Percentiles rank a stretch among this genome's conserved stretches.
Conservation (phyloP, 495 filamentous ascomycete species). For the Acidiella bohemica region DNA sequence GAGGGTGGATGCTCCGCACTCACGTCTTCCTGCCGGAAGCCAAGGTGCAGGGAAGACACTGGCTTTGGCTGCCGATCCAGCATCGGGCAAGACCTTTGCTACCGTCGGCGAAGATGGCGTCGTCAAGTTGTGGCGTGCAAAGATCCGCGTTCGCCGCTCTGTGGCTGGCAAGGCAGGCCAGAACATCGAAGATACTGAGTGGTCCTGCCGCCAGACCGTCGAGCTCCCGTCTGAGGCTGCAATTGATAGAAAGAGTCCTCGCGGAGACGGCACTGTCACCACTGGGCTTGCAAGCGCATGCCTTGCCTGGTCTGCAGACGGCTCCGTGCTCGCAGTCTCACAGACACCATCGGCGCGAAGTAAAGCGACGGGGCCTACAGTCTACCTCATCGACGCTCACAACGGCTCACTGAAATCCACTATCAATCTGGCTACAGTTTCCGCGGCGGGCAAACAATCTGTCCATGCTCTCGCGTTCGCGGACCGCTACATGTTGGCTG, state of each 20-base stretch:
- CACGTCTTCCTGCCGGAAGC: conserved; percentile 25
- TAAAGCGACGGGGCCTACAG: conserved; percentile 30
- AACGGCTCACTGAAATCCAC: conserved; percentile 41
- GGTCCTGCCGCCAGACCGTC: conserved; percentile 54
- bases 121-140: conserved; percentile 66
- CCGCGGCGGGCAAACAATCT: too few relatives aligned
- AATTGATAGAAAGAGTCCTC: too few relatives aligned
- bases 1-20: conserved; percentile 72
- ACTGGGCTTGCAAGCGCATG: conserved; percentile 31
- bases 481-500: conserved; percentile 45
- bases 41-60: conserved; percentile 44
- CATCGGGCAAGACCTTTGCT: conserved; percentile 46
- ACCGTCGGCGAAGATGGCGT: conserved; percentile 69
- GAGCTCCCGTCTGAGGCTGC: too few relatives aligned
- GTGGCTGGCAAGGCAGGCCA: conserved; percentile 41
- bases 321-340: conserved; percentile 60
- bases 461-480: conserved; percentile 51
- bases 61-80: conserved; percentile 54
- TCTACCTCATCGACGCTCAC: conserved; percentile 48
- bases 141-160: conserved; percentile 47
- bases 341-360: conserved; percentile 31
- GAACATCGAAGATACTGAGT: conserved; percentile 46
- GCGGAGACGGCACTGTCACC: too few relatives aligned
- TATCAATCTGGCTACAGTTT: too few relatives aligned
- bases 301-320: conserved; percentile 71